These are phyloP conservation scores for Tephrocybe rancida DNA, from an alignment of 768 basidiomycete genomes.

Conservation along the genomic window DNA sequence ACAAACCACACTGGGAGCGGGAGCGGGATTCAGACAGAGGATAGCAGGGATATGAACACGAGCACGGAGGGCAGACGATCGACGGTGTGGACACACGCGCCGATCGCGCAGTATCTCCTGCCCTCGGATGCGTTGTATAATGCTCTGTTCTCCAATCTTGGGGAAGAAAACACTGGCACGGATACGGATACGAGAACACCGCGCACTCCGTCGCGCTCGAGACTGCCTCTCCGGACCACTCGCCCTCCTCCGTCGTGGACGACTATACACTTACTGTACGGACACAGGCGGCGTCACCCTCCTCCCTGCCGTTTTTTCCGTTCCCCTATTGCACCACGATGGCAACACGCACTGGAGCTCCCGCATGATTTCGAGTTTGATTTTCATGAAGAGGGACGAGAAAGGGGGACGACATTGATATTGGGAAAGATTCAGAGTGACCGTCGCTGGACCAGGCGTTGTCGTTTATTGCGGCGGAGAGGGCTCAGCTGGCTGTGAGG, in stretches of 20 bases:
- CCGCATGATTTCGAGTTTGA: conserved; percentile 6
- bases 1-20: too few species aligned
- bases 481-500: too few species aligned
- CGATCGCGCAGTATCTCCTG: conserved; percentile 58
- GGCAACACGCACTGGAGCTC: background rate
- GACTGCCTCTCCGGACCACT: conserved; percentile 1
- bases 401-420: background rate
- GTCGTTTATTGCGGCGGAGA: conserved; percentile 74
- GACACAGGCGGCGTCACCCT: conserved; percentile 17
- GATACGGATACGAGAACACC: too few species aligned
- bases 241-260: background rate
- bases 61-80: conserved; percentile 38
- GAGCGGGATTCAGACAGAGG: too few species aligned
- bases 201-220: conserved; percentile 41
- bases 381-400: background rate
- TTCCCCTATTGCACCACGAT: background rate
- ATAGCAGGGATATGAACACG: background rate
- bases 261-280: conserved; percentile 13
- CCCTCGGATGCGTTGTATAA: background rate
- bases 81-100: conserved; percentile 66
- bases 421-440: conserved; percentile 33
- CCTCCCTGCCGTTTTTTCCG: background rate
- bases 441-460: conserved; percentile 77
- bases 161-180: conserved; percentile 33
- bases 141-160: background rate